Base-by-base conservation (phyloP, 1,284 basidiomycete genomes). In the Salmacisia buchloeana region DNA sequence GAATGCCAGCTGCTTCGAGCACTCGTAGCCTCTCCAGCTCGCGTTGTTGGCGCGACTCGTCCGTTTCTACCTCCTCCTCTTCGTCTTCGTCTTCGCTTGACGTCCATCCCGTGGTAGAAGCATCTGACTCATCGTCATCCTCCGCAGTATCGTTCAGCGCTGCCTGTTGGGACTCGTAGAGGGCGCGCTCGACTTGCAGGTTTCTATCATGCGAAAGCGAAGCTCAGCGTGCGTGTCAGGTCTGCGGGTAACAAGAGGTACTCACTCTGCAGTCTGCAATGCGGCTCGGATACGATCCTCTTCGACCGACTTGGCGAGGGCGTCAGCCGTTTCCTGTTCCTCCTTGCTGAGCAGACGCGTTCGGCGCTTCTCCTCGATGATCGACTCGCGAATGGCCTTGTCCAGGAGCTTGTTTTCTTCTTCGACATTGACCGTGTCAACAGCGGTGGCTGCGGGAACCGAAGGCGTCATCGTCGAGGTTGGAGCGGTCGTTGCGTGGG, bases 1-100 rank as follows among this genome's bases (percentile, higher is more conserved):
- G 86, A 38, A 96, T 82, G 0, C 94, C 94, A 0, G 92, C 92
- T 0, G 91, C 90, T 75, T 92, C 87, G 15, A 97, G 82, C 9
- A 94, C 90, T 27, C 88, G 85, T 69, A 87, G 85, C 33, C 91
- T 83, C 77, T 94, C 92, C 21, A 84, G 82, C 64, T 88, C 91
- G 46, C 90, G 85, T 33, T 86, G 85, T 18, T 84, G 83, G 63
- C 89, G 87, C 54, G 80, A 83, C 46, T 80, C 82, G 3, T 69
- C 84, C 45, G 84, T 83, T 54, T 83, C 83, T 45, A 77, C 80
- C 27, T 73, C 72, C 3, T 71, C 69, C 9, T 85, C 83, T 10
- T 77, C 80, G 23, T 80, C 80, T 12, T 79, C 79, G 1, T 84
- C 83, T 54, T 84, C 83, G 61, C 56, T 86, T 84, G 66, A 76